These are phyloP conservation scores for Apiotrichum sp. DNA, from an alignment of 1,284 basidiomycete species.

Conservation along the genomic window DNA sequence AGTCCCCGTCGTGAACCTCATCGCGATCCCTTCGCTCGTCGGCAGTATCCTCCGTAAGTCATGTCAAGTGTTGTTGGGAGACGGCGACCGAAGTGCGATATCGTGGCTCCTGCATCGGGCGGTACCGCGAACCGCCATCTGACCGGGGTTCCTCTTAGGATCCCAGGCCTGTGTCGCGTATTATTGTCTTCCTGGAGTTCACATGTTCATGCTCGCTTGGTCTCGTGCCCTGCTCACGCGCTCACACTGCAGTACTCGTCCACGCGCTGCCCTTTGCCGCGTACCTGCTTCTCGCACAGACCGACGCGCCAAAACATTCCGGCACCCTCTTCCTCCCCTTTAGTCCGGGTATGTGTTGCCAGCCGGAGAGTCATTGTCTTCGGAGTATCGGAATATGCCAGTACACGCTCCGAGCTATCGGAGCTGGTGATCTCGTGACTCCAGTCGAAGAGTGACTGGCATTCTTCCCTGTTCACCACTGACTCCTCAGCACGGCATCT, in stretches of 20 bases:
- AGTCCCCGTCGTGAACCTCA: conserved; percentile 19
- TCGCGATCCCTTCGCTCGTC: conserved; percentile 16
- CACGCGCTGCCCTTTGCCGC: conserved; percentile 23
- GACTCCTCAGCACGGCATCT: conserved; percentile 14
- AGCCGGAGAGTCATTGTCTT: no score
- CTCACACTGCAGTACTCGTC: conserved; percentile 15
- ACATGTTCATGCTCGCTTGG: not conserved
- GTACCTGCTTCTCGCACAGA: conserved; percentile 27
- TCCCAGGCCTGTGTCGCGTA: no score
- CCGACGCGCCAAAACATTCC: conserved; percentile 19
- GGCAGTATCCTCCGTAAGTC: conserved; percentile 13
- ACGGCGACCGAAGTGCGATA: not conserved
- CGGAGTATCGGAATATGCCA: no score
- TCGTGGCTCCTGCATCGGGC: not conserved
- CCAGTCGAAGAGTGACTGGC: not conserved
- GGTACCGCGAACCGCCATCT: not conserved
- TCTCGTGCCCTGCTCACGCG: not conserved
- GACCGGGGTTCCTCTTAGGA: no score
- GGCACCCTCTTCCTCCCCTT: conserved; percentile 23
- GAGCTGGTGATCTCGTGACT: no score
- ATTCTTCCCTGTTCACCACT: not conserved
- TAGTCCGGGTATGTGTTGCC: conserved; percentile 19
- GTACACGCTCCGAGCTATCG: no score
- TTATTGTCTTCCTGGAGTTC: no score
- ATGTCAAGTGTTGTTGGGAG: no score